Evolutionary conservation across 1,284 basidiomycete species (phyloP), one percentile per base, ranked within the genome.

Genomic region (Apiotrichum montevideense): DNA sequence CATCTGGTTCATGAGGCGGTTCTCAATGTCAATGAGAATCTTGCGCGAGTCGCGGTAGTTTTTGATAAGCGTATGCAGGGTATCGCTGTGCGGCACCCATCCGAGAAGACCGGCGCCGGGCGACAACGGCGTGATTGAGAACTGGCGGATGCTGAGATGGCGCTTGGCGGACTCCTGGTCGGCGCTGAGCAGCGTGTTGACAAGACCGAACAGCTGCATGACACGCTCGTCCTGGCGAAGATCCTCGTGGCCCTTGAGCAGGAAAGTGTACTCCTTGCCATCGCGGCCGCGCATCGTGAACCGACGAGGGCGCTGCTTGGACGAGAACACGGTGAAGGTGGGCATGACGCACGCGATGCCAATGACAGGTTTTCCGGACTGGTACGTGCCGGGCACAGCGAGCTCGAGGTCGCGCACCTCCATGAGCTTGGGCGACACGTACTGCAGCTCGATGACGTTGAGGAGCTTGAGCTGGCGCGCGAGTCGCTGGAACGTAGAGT

Each of bases 1-100:
- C 95, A 98, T 98, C 88, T 98, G 93, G 15, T 98, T 85, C 90
- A 99, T 99, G 61, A 99, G 79, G 13, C 95, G 87, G 72, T 98
- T 96, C 78, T 99, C 96, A 60, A 98, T 97, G 74, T 99, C 98
- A 62, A 98, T 82, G 41, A 98, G 79, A 44, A 99, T 95, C 80
- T 98, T 98, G 59, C 91, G 83, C 13, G 88, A 89, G 66, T 98
- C 93, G 56, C 91, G 85, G 71, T 96, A 95, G 69, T 94, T 93
- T 70, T 93, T 88, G 75, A 99, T 94, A 39, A 99, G 84, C 39
- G 98, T 90, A 70, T 99, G 96, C n/a, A 99, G 80, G 1, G 96
- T 98, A 72, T 99, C 96, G 60, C 88, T 95, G 69, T 97, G 92
- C 69, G 90, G 87, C 3, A 98, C 91, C 92, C 93, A 98, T 37